phyloP scores from a whole-genome alignment of 352 stramenopile species.

The Globisporangium paddicum region DNA sequence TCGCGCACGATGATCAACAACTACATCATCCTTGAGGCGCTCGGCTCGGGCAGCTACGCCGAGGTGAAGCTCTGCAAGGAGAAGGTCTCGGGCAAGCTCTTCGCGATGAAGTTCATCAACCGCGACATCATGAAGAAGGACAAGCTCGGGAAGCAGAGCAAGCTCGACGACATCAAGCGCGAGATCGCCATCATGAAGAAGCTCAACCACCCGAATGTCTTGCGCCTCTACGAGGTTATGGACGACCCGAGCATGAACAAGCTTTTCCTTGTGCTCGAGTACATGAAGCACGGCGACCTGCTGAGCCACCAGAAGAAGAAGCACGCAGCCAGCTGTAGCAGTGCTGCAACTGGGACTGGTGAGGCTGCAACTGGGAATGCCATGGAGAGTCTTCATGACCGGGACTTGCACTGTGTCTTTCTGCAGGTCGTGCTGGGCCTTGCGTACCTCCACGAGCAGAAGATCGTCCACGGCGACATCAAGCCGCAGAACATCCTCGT shows the following conservation, averaged over 20 bases:
- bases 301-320: constrained; percentile 76
- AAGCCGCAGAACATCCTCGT: constrained; percentile 89
- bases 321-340: constrained; percentile 22
- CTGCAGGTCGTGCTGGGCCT: constrained; percentile 78
- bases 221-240: constrained; percentile 95
- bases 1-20: constrained; percentile 92
- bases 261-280: constrained; percentile 97
- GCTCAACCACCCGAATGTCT: constrained; percentile 93
- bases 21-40: constrained; percentile 87
- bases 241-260: constrained; percentile 93
- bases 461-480: constrained; percentile 85
- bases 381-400: constrained; percentile 48
- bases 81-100: constrained; percentile 65
- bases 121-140: constrained; percentile 86
- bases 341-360: neutral
- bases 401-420: constrained; percentile 67
- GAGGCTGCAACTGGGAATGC: neutral
- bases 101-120: constrained; percentile 88
- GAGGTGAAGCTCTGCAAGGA: constrained; percentile 90
- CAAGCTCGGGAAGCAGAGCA: constrained; percentile 74
- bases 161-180: constrained; percentile 85
- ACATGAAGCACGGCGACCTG: constrained; percentile 87
- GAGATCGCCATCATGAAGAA: constrained; percentile 99
- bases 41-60: constrained; percentile 87
- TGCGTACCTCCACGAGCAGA: constrained; percentile 86